Percentiles rank a stretch among this genome's conserved stretches.
These are phyloP conservation scores for Carnegiea gigantea DNA, from an alignment of 179 eudicot genomes.

Conservation along the genomic window DNA sequence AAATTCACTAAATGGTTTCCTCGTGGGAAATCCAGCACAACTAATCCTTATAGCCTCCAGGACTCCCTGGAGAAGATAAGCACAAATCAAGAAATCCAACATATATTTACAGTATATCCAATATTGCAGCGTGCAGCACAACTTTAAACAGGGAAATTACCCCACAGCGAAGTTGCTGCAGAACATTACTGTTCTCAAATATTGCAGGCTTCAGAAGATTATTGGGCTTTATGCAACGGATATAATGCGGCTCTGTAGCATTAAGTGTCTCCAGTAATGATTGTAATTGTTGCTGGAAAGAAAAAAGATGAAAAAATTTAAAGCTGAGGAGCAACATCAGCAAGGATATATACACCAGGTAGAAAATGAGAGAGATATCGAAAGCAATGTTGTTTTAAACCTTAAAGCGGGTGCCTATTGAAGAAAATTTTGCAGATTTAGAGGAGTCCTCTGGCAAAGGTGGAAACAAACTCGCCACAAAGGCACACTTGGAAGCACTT, in stretches of 20 bases:
- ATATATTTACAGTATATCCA: neutral
- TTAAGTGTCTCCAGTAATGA: constrained; percentile 85
- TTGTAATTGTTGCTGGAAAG: constrained; percentile 82
- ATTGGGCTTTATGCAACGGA: constrained; percentile 92
- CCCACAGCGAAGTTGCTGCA: constrained; percentile 96
- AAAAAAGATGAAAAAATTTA: constrained; percentile 5
- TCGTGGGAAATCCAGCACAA: constrained; percentile 93
- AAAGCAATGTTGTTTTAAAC: constrained; percentile 29
- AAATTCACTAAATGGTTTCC: constrained; percentile 73
- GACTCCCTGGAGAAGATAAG: constrained; percentile 62
- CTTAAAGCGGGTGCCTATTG: constrained; percentile 83
- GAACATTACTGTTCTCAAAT: constrained; percentile 75
- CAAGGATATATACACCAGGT: neutral
- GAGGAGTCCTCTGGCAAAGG: constrained; percentile 59
- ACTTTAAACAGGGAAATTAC: constrained; percentile 35
- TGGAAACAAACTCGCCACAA: constrained; percentile 86
- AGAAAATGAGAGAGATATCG: neutral
- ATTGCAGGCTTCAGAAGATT: constrained; percentile 86
- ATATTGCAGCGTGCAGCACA: constrained; percentile 1
- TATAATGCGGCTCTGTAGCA: constrained; percentile 88
- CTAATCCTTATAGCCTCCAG: constrained; percentile 97
- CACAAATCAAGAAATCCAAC: neutral
- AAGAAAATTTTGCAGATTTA: constrained; percentile 83
- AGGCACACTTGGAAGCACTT: constrained; percentile 74
- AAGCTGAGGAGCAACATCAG: constrained; percentile 2